A percentile compares a stretch with the other conserved stretches of the same genome.
Conservation (phyloP, 2,329 filamentous ascomycete species). For the Triangularia verruculosa region DNA sequence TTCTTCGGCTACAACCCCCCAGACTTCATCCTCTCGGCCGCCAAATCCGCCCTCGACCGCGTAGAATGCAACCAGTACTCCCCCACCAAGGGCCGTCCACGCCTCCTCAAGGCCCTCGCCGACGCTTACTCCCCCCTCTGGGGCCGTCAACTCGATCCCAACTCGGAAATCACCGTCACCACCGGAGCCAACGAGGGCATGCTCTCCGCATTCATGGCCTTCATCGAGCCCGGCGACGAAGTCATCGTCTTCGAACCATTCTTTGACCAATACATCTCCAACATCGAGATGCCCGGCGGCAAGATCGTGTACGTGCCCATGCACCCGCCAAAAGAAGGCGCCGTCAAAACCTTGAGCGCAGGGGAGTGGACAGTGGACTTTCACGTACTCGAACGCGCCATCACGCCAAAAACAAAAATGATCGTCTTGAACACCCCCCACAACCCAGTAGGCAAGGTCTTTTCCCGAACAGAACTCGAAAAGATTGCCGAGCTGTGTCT, state of each 20-base stretch:
- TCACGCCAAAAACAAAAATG: slow-evolving; percentile 91
- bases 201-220: slow-evolving; percentile 97
- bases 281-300: slow-evolving; percentile 97
- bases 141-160: slow-evolving; percentile 75
- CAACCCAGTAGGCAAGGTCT: slow-evolving; percentile 96
- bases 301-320: slow-evolving; percentile 95
- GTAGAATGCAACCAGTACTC: slow-evolving; percentile 99
- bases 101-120: slow-evolving; percentile 88
- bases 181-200: slow-evolving; percentile 89
- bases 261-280: slow-evolving; percentile 81
- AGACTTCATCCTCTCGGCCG: slow-evolving; percentile 71
- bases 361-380: slow-evolving; percentile 88
- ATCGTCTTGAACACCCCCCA: slow-evolving; percentile 84
- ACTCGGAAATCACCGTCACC: slow-evolving; percentile 92
- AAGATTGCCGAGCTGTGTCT: slow-evolving; percentile 85
- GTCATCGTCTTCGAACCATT: slow-evolving; percentile 98
- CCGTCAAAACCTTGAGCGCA: slow-evolving; percentile 75
- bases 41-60: slow-evolving; percentile 80
- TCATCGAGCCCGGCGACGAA: slow-evolving; percentile 90
- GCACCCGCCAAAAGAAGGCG: slow-evolving; percentile 80
- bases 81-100: slow-evolving; percentile 86
- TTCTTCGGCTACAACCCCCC: slow-evolving; percentile 32
- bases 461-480: slow-evolving; percentile 77
- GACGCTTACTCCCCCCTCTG: slow-evolving; percentile 84
- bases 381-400: slow-evolving; percentile 66